phyloP scores from a whole-genome alignment of 202 grass and related monocot genomes.

The Panicum hallii region DNA sequence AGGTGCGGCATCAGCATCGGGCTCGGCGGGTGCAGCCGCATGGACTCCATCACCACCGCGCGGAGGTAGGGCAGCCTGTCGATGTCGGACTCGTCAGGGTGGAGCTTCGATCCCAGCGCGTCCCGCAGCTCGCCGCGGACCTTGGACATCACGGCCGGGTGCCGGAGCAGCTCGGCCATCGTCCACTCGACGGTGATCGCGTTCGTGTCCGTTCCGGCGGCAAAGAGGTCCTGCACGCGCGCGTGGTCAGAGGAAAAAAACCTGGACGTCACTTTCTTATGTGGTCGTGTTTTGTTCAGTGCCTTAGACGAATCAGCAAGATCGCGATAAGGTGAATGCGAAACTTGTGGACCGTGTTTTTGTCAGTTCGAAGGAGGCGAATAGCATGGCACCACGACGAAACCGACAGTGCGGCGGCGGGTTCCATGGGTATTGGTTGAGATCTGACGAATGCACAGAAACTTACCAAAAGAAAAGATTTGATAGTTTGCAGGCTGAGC shows the following conservation, averaged over 20 bases:
- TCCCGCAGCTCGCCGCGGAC: conserved; percentile 51
- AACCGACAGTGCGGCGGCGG: neutral
- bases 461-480: conserved; percentile 59
- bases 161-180: conserved; percentile 68
- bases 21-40: conserved; percentile 63
- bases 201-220: conserved; percentile 60
- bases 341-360: neutral
- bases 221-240: conserved; percentile 54
- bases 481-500: conserved; percentile 53
- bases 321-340: neutral
- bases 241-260: neutral
- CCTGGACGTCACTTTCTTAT: neutral
- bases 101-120: conserved; percentile 40
- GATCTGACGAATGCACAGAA: neutral
- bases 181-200: conserved; percentile 77
- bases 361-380: neutral
- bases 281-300: too few species aligned
- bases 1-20: conserved; percentile 66
- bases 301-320: neutral
- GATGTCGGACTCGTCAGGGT: conserved; percentile 58
- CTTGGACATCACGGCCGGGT: conserved; percentile 52
- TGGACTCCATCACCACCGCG: conserved; percentile 70
- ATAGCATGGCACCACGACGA: neutral
- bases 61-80: conserved; percentile 60
- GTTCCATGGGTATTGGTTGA: too few species aligned